These are phyloP conservation scores for Pythium vanterpoolii DNA, from an alignment of 352 stramenopile genomes.

Conservation along the genomic window DNA sequence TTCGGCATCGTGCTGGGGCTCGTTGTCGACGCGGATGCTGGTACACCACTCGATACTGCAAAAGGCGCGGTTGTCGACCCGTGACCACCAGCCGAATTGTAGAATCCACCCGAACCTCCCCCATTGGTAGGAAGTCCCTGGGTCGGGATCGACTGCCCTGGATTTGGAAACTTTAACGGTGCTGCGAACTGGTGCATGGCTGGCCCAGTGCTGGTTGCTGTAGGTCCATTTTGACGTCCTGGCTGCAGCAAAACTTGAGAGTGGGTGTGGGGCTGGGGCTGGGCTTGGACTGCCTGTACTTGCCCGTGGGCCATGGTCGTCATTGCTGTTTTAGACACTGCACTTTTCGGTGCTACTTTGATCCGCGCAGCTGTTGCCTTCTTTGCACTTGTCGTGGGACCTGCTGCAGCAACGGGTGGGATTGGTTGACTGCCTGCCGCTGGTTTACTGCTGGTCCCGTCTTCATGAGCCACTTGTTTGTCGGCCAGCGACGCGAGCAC, in stretches of 20 bases:
- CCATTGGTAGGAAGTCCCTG: background rate
- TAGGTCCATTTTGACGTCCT: background rate
- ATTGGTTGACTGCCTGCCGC: constrained; percentile 5
- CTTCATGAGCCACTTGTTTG: constrained; percentile 71
- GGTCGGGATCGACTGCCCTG: background rate
- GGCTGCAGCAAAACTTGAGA: background rate
- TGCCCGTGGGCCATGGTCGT: constrained; percentile 4
- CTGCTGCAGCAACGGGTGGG: background rate
- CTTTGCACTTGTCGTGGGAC: background rate
- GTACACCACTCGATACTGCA: background rate
- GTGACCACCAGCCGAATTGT: background rate
- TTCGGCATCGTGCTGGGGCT: constrained; percentile 3
- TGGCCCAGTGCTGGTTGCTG: background rate
- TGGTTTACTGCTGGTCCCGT: constrained; percentile 27
- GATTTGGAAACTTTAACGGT: background rate
- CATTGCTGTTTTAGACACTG: background rate
- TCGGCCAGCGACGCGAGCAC: constrained; percentile 75
- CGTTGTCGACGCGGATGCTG: background rate
- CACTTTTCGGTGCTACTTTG: background rate
- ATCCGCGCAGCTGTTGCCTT: background rate
- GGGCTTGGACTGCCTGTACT: background rate
- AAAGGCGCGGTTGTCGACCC: background rate
- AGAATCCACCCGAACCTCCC: background rate
- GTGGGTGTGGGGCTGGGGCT: background rate
- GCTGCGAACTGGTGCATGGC: constrained; percentile 3